Evolutionary conservation across 2,329 filamentous ascomycete species (phyloP).

Genomic region (Xylaria polymorpha): DNA sequence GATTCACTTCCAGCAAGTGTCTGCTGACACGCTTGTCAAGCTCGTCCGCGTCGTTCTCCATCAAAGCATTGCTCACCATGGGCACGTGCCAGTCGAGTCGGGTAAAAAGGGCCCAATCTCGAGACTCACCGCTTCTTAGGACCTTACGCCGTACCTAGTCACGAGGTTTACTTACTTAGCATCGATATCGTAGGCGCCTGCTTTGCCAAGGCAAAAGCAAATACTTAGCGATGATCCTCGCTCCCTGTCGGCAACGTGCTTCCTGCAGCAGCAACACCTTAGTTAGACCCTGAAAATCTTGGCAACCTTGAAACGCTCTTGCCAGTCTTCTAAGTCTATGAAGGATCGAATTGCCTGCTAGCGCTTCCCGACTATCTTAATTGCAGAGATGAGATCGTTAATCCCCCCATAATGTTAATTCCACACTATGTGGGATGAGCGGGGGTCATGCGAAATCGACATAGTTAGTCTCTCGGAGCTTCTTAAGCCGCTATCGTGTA

Average conservation of each 20-base stretch:
- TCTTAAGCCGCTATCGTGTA: neutral
- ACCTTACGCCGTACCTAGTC: constrained; percentile 9
- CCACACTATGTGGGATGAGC: neutral
- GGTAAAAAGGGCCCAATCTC: constrained; percentile 15
- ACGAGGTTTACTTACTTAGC: constrained; percentile 13
- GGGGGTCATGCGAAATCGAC: neutral
- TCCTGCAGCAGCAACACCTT: constrained; percentile 15
- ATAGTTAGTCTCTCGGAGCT: neutral
- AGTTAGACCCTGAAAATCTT: constrained; percentile 36
- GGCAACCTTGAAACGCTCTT: constrained; percentile 27
- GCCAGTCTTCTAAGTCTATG: neutral
- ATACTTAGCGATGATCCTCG: constrained; percentile 22
- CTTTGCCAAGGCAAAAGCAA: constrained; percentile 33
- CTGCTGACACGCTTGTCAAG: constrained; percentile 3
- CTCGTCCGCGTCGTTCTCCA: constrained; percentile 10
- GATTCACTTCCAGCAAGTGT: neutral
- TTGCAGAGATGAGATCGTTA: constrained; percentile 4
- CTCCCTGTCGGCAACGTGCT: constrained; percentile 26
- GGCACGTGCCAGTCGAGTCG: constrained; percentile 4
- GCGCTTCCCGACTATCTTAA: constrained; percentile 21
- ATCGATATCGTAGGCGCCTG: constrained; percentile 14
- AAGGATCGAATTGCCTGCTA: constrained; percentile 29
- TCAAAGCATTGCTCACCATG: constrained; percentile 9
- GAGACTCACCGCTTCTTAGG: constrained; percentile 35
- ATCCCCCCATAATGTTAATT: constrained; percentile 2